A percentile compares a stretch with the other conserved stretches of the same genome.
These are phyloP conservation scores for Quercus aquifolioides DNA, from an alignment of 306 rosid genomes.

Conservation along the genomic window DNA sequence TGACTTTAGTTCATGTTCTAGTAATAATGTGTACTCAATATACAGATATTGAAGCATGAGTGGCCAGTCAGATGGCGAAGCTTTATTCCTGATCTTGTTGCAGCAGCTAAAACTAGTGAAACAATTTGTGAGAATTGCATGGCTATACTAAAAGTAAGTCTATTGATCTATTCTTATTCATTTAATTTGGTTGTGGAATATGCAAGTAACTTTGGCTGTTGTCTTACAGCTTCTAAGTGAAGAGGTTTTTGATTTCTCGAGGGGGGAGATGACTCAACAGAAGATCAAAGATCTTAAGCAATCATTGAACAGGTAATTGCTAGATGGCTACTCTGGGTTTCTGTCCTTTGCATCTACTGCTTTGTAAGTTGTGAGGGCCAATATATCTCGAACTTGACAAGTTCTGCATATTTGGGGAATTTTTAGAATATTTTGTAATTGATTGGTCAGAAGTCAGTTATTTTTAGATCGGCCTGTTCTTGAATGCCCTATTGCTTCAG, in stretches of 20 bases:
- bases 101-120: constrained; percentile 93
- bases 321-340: neutral
- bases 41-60: constrained; percentile 95
- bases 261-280: constrained; percentile 69
- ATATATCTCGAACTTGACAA: neutral
- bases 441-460: neutral
- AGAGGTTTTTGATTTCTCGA: constrained; percentile 70
- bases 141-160: constrained; percentile 82
- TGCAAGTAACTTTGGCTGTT: constrained; percentile 5
- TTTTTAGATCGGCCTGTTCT: neutral
- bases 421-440: neutral
- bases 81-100: constrained; percentile 93
- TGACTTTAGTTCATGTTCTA: neutral
- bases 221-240: constrained; percentile 56
- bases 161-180: neutral
- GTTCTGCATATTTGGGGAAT: neutral
- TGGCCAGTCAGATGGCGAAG: constrained; percentile 96
- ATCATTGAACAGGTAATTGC: constrained; percentile 70
- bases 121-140: constrained; percentile 95
- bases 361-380: neutral
- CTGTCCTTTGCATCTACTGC: neutral
- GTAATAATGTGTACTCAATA: constrained; percentile 1
- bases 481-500: neutral
- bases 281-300: constrained; percentile 67
- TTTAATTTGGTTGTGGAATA: neutral